Evolutionary conservation across 768 basidiomycete species (phyloP), one percentile per base, ranked within the genome.

Genomic region (Phaeotremella fagi): DNA sequence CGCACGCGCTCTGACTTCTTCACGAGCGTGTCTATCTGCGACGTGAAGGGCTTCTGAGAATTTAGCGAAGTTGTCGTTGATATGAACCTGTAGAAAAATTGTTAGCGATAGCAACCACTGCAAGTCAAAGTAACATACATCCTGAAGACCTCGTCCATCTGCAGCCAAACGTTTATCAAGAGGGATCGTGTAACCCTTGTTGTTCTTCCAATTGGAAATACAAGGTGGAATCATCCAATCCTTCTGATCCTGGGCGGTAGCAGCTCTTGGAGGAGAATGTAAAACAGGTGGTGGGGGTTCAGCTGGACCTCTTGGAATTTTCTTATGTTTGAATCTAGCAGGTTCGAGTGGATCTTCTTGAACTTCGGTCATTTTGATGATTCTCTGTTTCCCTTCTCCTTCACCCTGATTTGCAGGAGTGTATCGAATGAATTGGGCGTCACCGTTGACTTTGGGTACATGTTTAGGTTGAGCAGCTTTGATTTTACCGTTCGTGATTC

Each of bases 211-310:
- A 77, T 99, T 99, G 24, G 90, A 94, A 55, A 99, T 97, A 74
- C 94, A 98, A 16, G 95, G 95, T 16, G 95, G 95, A 52, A 99
- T 97, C 91, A 97, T 95, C 95, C 95, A 98, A 68, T 98, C 95
- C 77, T 98, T 99, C 77, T 97, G 94, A 71, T 99, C 95, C 50
- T 90, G 88, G 6, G 88, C 87, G 0, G 94, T 94, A 3, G 91
- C 92, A 68, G 95, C 92, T 50, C 95, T 81, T 4, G 95, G 95
- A 11, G 95, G 95, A 78, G 87, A 90, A 33, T 92, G 84, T 31
- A 99, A 78, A 1, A 98, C 89, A 16, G 95, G 95, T 1, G 92
- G 90, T 2, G 95, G 95, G 0, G 95, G 94, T 68, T 89, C 92
- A 1, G 90, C 91, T 12, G 92, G 92, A 3, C 92, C 95, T 67